Conservation (phyloP, 2,329 filamentous ascomycete genomes). For the Xylariaceae sp. region DNA sequence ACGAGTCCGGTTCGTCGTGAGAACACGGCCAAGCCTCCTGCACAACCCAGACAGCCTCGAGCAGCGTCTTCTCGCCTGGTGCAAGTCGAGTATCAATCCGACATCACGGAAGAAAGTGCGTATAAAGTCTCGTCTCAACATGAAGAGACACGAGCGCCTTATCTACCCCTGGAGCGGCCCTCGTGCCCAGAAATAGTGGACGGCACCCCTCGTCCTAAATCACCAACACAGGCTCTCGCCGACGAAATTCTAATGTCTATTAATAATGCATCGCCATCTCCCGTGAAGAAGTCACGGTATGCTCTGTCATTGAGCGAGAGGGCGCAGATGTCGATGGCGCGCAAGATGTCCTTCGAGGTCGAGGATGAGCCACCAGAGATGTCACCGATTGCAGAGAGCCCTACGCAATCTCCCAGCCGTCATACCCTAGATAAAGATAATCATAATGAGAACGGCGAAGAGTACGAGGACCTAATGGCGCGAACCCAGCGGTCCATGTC, state of each 20-base stretch:
- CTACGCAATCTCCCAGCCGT: constrained; percentile 20
- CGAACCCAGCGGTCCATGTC: constrained; percentile 59
- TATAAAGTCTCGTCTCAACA: not conserved
- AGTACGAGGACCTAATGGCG: constrained; percentile 48
- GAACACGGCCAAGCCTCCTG: not conserved
- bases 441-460: constrained; percentile 26
- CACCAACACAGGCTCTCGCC: constrained; percentile 47
- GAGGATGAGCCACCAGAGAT: constrained; percentile 30
- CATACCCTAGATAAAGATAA: constrained; percentile 11
- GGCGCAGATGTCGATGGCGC: constrained; percentile 74
- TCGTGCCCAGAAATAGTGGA: not conserved
- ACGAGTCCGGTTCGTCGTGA: constrained; percentile 4
- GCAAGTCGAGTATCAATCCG: not conserved
- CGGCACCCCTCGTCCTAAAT: constrained; percentile 25
- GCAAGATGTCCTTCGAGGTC: constrained; percentile 34
- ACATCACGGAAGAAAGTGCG: not conserved
- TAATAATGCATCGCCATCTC: constrained; percentile 52
- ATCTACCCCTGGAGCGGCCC: not conserved
- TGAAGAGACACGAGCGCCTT: constrained; percentile 1
- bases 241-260: constrained; percentile 54
- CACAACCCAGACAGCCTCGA: constrained; percentile 2
- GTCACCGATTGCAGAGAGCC: constrained; percentile 20
- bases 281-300: constrained; percentile 50
- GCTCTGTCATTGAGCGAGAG: constrained; percentile 67
- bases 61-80: not conserved